Conservation (phyloP, 2,329 filamentous ascomycete genomes). For the Colletotrichum eleusines region DNA sequence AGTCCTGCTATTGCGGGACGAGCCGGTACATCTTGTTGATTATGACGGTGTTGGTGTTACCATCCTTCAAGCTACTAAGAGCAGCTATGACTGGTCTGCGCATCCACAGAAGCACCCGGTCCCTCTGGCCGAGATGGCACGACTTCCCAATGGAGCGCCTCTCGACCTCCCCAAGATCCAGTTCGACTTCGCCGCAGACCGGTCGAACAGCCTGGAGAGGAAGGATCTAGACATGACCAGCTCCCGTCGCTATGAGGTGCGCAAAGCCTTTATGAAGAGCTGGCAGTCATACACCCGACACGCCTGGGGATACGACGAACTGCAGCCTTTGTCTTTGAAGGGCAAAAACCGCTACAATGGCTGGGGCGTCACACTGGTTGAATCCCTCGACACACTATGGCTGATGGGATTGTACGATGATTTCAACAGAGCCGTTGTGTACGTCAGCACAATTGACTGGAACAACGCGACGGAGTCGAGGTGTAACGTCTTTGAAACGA, state of each 20-base stretch:
- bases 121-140: conserved; percentile 40
- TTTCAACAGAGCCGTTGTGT: conserved; percentile 61
- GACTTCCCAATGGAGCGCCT: conserved; percentile 35
- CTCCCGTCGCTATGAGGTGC: conserved; percentile 49
- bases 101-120: conserved; percentile 41
- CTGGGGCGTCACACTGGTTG: conserved; percentile 60
- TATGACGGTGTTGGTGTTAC: background rate
- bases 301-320: conserved; percentile 61
- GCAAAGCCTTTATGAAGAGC: conserved; percentile 51
- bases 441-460: conserved; percentile 63
- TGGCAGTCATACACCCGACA: conserved; percentile 59
- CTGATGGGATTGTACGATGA: conserved; percentile 65
- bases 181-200: conserved; percentile 37
- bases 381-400: conserved; percentile 64
- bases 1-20: conserved; percentile 18
- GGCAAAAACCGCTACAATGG: conserved; percentile 58
- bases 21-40: conserved; percentile 8
- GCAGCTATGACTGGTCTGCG: conserved; percentile 44
- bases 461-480: conserved; percentile 57
- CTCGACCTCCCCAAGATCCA: conserved; percentile 35
- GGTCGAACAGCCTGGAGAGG: conserved; percentile 42
- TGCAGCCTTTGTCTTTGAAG: conserved; percentile 56
- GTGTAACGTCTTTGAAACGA: conserved; percentile 77
- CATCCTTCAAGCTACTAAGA: conserved; percentile 23
- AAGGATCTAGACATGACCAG: conserved; percentile 54